Conservation (phyloP, 2,329 filamentous ascomycete genomes). For the Penicillium sp. region DNA sequence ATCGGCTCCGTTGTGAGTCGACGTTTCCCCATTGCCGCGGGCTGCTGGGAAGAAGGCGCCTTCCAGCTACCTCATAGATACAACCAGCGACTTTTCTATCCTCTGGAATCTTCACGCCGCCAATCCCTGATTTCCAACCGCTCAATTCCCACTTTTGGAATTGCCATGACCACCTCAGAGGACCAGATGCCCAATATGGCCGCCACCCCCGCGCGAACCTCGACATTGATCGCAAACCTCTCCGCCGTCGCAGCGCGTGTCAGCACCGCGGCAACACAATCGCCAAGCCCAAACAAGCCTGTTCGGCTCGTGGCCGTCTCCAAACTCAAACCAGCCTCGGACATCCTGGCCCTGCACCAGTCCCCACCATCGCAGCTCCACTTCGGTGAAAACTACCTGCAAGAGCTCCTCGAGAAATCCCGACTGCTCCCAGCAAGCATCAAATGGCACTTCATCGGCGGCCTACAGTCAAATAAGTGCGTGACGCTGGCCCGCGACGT, state of each 20-base stretch:
- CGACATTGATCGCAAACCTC: slow-evolving; percentile 62
- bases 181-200: slow-evolving; percentile 50
- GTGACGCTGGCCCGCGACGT: slow-evolving; percentile 77
- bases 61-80: too few relatives aligned
- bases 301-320: slow-evolving; percentile 85
- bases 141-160: too few relatives aligned
- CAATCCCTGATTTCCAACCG: too few relatives aligned
- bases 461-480: slow-evolving; percentile 90
- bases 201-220: slow-evolving; percentile 56
- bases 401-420: slow-evolving; percentile 85
- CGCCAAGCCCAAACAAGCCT: slow-evolving; percentile 20
- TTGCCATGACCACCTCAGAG: slow-evolving; percentile 16
- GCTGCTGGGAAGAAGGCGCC: background rate
- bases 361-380: slow-evolving; percentile 61
- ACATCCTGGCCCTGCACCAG: slow-evolving; percentile 79
- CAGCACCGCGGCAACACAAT: slow-evolving; percentile 45
- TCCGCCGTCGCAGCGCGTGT: slow-evolving; percentile 59
- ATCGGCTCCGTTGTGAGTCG: background rate
- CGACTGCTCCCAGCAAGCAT: slow-evolving; percentile 69
- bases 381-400: slow-evolving; percentile 96
- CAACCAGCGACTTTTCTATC: background rate
- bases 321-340: slow-evolving; percentile 89
- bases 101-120: background rate
- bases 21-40: background rate
- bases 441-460: slow-evolving; percentile 95